These are phyloP conservation scores for Aureobasidium subglaciale DNA, from an alignment of 2,329 filamentous ascomycete genomes.

Conservation along the genomic window DNA sequence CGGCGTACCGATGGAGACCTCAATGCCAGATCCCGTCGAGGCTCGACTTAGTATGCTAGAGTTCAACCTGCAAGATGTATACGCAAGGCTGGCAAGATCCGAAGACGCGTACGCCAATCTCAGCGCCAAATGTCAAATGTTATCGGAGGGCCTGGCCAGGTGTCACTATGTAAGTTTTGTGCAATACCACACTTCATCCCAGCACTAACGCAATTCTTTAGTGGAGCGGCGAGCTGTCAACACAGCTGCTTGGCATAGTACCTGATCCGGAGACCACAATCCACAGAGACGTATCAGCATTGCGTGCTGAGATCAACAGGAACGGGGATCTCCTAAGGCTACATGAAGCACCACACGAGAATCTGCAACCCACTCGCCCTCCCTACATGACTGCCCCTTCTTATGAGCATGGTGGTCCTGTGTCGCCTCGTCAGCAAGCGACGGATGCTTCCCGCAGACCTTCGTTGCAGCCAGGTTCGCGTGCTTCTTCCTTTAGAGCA, in stretches of 20 bases:
- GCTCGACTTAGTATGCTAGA: constrained; percentile 69
- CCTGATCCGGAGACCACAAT: constrained; percentile 69
- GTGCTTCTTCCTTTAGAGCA: constrained; percentile 64
- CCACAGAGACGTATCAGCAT: constrained; percentile 61
- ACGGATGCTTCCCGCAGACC: constrained; percentile 74
- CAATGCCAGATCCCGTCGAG: constrained; percentile 73
- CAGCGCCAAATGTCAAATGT: constrained; percentile 70
- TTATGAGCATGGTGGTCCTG: constrained; percentile 42
- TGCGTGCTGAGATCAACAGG: constrained; percentile 57
- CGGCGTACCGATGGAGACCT: constrained; percentile 28
- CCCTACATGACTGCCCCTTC: constrained; percentile 52
- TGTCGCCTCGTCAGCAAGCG: constrained; percentile 25
- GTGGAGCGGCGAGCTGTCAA: constrained; percentile 79
- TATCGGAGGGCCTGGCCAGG: constrained; percentile 72
- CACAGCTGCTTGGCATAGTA: constrained; percentile 64
- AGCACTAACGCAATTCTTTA: constrained; percentile 36
- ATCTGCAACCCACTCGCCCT: constrained; percentile 55
- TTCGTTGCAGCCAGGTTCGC: constrained; percentile 57
- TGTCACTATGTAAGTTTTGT: constrained; percentile 40
- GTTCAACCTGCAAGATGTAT: constrained; percentile 74
- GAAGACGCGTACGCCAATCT: constrained; percentile 78
- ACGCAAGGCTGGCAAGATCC: constrained; percentile 65
- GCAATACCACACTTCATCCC: no score
- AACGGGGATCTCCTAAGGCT: constrained; percentile 53
- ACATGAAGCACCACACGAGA: constrained; percentile 58